These are phyloP conservation scores for Yarrowia divulgata DNA, from an alignment of 805 yeast species.

Conservation along the genomic window DNA sequence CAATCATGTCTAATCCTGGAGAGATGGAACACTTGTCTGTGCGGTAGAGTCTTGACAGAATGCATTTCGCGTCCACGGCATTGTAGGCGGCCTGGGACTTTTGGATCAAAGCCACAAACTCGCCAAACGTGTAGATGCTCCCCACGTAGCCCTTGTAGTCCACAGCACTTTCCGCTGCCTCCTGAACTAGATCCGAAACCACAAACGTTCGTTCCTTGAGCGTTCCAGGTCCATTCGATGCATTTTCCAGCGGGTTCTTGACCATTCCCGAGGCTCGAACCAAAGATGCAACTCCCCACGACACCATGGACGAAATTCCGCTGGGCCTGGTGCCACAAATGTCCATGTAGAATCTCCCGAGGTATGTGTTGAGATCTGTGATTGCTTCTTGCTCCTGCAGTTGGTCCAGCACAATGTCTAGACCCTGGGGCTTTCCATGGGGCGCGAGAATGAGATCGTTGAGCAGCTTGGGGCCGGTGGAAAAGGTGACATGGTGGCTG, in stretches of 20 bases:
- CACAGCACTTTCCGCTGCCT: not conserved
- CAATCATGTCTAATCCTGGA: slow-evolving; percentile 21
- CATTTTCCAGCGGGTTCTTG: slow-evolving; percentile 9
- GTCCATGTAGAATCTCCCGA: slow-evolving; percentile 31
- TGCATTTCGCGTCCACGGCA: slow-evolving; percentile 1
- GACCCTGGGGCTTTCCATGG: slow-evolving; percentile 33
- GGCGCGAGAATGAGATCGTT: slow-evolving; percentile 36
- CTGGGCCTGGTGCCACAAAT: slow-evolving; percentile 17
- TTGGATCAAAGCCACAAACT: slow-evolving; percentile 10
- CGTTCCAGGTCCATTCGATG: slow-evolving; percentile 25
- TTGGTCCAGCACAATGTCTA: slow-evolving; percentile 30
- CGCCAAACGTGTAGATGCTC: slow-evolving; percentile 28
- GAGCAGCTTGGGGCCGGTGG: slow-evolving; percentile 35
- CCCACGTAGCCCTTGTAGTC: slow-evolving; percentile 34
- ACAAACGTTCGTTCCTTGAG: slow-evolving; percentile 32
- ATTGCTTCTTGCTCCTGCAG: slow-evolving; percentile 28
- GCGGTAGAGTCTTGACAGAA: slow-evolving; percentile 2
- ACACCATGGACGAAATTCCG: slow-evolving; percentile 10
- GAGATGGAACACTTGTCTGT: slow-evolving; percentile 22
- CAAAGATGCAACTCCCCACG: slow-evolving; percentile 33
- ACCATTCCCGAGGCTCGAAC: slow-evolving; percentile 32
- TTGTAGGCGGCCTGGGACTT: not conserved
- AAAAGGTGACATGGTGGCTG: slow-evolving; percentile 21
- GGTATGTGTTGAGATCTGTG: slow-evolving; percentile 5
- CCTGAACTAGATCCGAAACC: slow-evolving; percentile 20